Base-by-base conservation (phyloP, 768 basidiomycete genomes). In the Suillus lakei region DNA sequence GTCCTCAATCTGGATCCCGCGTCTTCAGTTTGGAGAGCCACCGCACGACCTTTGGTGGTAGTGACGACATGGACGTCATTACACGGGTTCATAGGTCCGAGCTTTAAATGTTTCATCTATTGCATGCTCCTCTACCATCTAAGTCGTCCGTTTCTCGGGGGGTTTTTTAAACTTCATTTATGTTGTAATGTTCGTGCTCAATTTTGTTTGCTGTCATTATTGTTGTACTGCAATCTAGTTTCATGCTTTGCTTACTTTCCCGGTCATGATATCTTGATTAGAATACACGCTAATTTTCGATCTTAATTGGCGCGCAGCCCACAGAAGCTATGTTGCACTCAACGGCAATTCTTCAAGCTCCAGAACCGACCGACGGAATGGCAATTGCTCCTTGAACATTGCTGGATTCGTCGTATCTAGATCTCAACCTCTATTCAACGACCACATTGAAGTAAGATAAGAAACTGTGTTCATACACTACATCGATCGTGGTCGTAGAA, bases 1-100 rank as follows among this genome's bases (percentile, higher is more conserved):
- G 43, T 3, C 58, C 73, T 41, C 48, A 69, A 53, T 58, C 16
- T 50, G 18, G 32, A 2, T 15, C 62, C 15, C 67, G 64, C 3
- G 48, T 65, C 26, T 38, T 55, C 36, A 70, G 69, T 53, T 63
- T 62, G 28, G 68, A 62, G 3, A 69, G 68, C 26, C 70, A 34
- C 46, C 67, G 63, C 48, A 72, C 70, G 48, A 76, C 73, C 44
- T 76, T 77, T 30, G 71, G 71, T 13, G 76, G 68, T 5, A 76
- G 66, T 55, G 67, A 74, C 4, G 74, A 76, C 43, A 63, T 61
- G 53, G 72, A 74, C 13, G 59, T 63, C 50, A 68, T 72, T 60
- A 63, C 54, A 36, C 60, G 53, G 53, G 34, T 71, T 34, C 68
- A 72, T 51, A 61, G 63, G 23, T 53, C 59, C 36, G 8, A 43